These are phyloP conservation scores for Aspergillus aculeatus DNA, from an alignment of 2,329 filamentous ascomycete genomes.

Conservation along the genomic window DNA sequence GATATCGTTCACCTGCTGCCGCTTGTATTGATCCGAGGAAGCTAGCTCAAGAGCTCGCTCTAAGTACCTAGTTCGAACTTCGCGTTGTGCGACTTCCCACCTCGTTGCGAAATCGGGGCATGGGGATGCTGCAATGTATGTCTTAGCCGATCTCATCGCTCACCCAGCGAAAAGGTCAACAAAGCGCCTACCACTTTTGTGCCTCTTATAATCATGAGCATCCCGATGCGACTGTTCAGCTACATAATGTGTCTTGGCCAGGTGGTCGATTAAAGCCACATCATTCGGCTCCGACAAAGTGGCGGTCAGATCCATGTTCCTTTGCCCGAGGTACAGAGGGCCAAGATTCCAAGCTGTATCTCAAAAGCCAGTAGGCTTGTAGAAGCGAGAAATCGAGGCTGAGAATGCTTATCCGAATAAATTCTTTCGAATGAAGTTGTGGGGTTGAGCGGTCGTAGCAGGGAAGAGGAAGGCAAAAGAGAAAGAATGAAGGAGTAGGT, in stretches of 20 bases:
- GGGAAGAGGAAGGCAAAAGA: not conserved
- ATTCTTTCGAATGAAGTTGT: not conserved
- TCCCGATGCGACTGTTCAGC: constrained; percentile 2
- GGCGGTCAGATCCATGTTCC: not conserved
- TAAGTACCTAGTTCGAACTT: not conserved
- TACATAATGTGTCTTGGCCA: constrained; percentile 3
- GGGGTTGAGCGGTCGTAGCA: not conserved
- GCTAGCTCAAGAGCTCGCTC: not conserved
- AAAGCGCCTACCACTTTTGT: not conserved
- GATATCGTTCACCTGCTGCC: not conserved
- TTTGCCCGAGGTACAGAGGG: not conserved
- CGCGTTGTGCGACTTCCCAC: not conserved
- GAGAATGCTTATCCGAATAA: not conserved
- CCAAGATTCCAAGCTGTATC: not conserved
- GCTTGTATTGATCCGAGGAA: not conserved
- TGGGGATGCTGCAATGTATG: not conserved
- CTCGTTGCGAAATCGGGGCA: not conserved
- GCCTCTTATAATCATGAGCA: not conserved
- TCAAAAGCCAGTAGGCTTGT: not conserved
- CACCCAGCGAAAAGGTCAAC: not conserved
- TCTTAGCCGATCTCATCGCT: not conserved
- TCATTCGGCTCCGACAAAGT: not conserved
- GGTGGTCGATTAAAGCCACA: not conserved
- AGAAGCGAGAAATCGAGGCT: not conserved
- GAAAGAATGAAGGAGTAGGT: not conserved